Base-by-base conservation (phyloP, 75 land plant species). In the Pinus tabuliformis region DNA sequence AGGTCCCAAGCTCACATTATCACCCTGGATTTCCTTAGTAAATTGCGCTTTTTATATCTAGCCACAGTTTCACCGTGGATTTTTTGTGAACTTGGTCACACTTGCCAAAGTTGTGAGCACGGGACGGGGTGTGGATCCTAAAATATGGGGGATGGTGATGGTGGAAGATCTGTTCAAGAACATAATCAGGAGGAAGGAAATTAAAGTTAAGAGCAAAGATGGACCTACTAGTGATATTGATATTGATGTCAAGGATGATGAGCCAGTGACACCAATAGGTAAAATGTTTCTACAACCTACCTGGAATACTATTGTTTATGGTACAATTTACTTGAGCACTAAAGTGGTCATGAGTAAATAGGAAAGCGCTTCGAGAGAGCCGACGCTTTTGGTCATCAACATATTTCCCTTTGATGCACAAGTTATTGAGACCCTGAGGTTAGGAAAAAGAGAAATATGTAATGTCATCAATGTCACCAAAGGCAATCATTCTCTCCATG, bases 401-500 rank as follows among this genome's bases (percentile, higher is more conserved):
- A 84, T 76, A 5, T 61, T 73, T 54, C 56, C 85, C 4, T 92
- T 61, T 75, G 80, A 75, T 0, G 90, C 59, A 1, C 87, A 88
- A 7, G 97, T 59, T 71, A 94, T 95, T 1, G 94, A 94, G 85
- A 89, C 79, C 11, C 95, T 92, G 13, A 75, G 59, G 58, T 77
- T 20, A 36, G 92, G 90, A 24, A 83, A 82, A 16, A 83, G 73
- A 5, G 94, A 94, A 85, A 20, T 88, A 42, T 91, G 94, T 94
- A 9, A 86, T 30, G 82, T 92, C 63, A 90, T 92, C 75, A 92
- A 92, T 74, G 84, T 92, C 39, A 90, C 92, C 59, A 84, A 78
- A 21, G 91, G 90, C 71, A 88, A 88, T 75, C 95, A 94, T 56
- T 92, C 97, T 45, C 33, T 94, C 26, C 97, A 94, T 78, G 62